Evolutionary conservation across 129 eudicot genomes (phyloP).

Genomic region (Lactuca sativa): DNA sequence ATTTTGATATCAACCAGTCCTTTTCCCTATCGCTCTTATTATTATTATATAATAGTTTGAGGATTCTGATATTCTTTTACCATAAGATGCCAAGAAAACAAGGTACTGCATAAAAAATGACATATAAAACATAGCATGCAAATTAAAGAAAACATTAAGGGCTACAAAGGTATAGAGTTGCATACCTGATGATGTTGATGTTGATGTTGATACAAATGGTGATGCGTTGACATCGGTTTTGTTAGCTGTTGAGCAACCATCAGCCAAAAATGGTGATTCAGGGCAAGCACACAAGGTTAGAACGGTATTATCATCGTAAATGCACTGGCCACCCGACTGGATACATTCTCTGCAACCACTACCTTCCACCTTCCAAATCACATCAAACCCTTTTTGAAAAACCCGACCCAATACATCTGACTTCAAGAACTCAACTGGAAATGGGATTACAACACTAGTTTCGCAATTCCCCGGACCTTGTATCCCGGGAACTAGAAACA

Average conservation of each 20-base stretch:
- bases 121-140: neutral
- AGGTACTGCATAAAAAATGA: neutral
- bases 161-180: neutral
- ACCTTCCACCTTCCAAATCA: slow-evolving; percentile 47
- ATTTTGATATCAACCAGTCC: no score
- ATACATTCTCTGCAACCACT: slow-evolving; percentile 46
- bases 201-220: neutral
- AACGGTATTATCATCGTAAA: slow-evolving; percentile 23
- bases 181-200: slow-evolving; percentile 27
- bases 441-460: slow-evolving; percentile 54
- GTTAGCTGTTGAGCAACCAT: slow-evolving; percentile 28
- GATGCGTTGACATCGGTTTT: slow-evolving; percentile 7
- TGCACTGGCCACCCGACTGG: slow-evolving; percentile 54
- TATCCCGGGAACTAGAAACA: slow-evolving; percentile 36
- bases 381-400: slow-evolving; percentile 46
- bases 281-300: slow-evolving; percentile 55
- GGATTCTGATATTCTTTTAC: no score
- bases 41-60: no score
- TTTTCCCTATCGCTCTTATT: no score
- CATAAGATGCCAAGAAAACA: no score
- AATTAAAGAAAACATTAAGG: neutral
- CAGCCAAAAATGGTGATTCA: slow-evolving; percentile 33
- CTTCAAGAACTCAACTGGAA: slow-evolving; percentile 31
- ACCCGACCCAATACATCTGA: slow-evolving; percentile 24
- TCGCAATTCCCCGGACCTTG: slow-evolving; percentile 52